Evolutionary conservation across 139 green algal species (phyloP), one percentile per base, ranked within the genome.

Genomic region (Coelastrella sp.): DNA sequence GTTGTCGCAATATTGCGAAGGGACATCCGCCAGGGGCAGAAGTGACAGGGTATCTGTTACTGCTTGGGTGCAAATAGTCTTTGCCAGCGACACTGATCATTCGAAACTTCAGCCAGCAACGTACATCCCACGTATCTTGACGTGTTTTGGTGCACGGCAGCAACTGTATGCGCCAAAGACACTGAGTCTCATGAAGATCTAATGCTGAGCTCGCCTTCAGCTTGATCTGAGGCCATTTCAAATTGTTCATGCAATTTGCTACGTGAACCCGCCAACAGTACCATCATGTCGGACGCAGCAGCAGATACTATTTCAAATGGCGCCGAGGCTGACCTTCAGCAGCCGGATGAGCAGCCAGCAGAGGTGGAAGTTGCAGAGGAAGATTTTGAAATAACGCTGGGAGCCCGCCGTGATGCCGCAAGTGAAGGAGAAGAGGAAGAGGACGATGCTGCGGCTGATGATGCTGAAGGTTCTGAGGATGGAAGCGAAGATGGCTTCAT

Each of bases 341-440:
- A 76, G 35, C 67, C 11, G 9, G 67, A 57, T 11, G 27, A 74
- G 64, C 34, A 38, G 6, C 17, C 64, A 74, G 34, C 34, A 50
- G 64, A 45, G 8, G 34, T 51, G n/a, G 6, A 78, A 13, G 69
- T 63, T 7, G 41, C 40, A 25, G 69, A 78, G n/a, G 74, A 81
- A 25, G 74, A 68, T 5, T 41, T 81, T 13, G 74, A 69, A 40
- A 51, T 81, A 4, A 81, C 15, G 8, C 74, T 81, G 8, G 43
- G 25, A 57, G 63, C 50, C 7, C 50, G 74, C 17, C 48, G 74
- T 25, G 74, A 81, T 40, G 74, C 74, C 7, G 74, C 74, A 9
- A 81, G 74, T 27, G 74, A 81, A 45, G 72, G 53, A 34, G 72
- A 80, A 34, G 72, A 48, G 40, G 43, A 63, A 9, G 72, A 80